Evolutionary conservation across 345 rosid species (phyloP), one percentile per base, ranked within the genome.

Genomic region (Mangifera indica): DNA sequence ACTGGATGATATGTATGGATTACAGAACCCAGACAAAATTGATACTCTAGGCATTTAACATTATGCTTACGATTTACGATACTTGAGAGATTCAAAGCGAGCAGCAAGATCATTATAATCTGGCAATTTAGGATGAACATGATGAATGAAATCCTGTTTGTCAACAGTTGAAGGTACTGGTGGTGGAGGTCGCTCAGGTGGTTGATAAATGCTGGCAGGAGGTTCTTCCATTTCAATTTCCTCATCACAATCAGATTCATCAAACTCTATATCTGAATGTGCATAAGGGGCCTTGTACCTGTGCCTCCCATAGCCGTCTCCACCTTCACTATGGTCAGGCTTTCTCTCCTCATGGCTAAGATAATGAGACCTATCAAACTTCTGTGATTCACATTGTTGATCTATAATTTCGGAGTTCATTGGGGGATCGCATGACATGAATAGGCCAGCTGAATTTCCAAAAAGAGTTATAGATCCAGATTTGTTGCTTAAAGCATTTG

Each of bases 41-140:
- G n/a, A n/a, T n/a, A n/a, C n/a, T n/a, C n/a, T n/a, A n/a, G n/a
- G n/a, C n/a, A n/a, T n/a, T n/a, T n/a, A n/a, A n/a, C n/a, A n/a
- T n/a, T n/a, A n/a, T n/a, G 77, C 60, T 76, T 76, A 63, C 9
- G 86, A 86, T 34, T 86, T 90, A 69, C 83, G 87, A 63, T 74
- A 67, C 74, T 88, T 90, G 55, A 94, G 88, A 60, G 97, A 87
- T 78, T 89, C 88, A 61, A 92, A 94, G 40, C 91, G 93, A 72
- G 97, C 97, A 61, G 97, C 85, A 32, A 94, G 83, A 29, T 77
- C 81, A 67, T 94, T 97, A 46, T 89, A 94, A 74, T 92, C 95
- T 1, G 97, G 98, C 63, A 94, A 79, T 74, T 92, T 92, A 3
- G 97, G 98, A 78, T 94, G 97, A 77, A 84, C 82, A 34, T 63